Conservation (phyloP, 768 basidiomycete genomes). For the Agaricus bisporus region DNA sequence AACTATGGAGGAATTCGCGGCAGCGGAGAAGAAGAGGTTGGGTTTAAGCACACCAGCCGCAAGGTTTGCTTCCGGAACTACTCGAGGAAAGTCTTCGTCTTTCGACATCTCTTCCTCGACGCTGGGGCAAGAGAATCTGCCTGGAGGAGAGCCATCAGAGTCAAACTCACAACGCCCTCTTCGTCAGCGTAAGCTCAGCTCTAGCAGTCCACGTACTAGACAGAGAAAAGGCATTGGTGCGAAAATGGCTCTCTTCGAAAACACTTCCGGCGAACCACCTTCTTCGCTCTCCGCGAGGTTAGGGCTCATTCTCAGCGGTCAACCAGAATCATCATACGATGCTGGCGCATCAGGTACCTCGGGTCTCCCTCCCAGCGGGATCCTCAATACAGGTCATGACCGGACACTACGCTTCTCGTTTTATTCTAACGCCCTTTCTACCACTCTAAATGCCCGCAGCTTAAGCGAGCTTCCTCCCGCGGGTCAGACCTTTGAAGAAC, state of each 20-base stretch:
- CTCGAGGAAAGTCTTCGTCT: slow-evolving; percentile 14
- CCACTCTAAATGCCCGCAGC: slow-evolving; percentile 93
- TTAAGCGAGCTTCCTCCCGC: slow-evolving; percentile 91
- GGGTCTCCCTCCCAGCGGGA: slow-evolving; percentile 21
- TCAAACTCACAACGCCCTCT: slow-evolving; percentile 27
- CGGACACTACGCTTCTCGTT: slow-evolving; percentile 97
- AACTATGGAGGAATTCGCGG: slow-evolving; percentile 72
- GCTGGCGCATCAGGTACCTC: slow-evolving; percentile 17
- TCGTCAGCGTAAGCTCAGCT: slow-evolving; percentile 83
- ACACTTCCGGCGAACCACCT: slow-evolving; percentile 39
- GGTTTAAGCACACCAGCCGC: slow-evolving; percentile 47
- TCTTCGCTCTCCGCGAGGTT: slow-evolving; percentile 40
- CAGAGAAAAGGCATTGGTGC: slow-evolving; percentile 58
- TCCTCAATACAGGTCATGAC: slow-evolving; percentile 59
- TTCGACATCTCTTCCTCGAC: slow-evolving; percentile 4
- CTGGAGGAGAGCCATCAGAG: slow-evolving; percentile 13
- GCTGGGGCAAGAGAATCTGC: slow-evolving; percentile 6
- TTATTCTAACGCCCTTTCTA: slow-evolving; percentile 88
- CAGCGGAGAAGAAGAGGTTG: slow-evolving; percentile 57
- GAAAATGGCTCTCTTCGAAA: slow-evolving; percentile 90
- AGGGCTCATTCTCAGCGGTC: slow-evolving; percentile 21
- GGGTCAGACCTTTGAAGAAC: slow-evolving; percentile 86
- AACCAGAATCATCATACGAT: slow-evolving; percentile 21
- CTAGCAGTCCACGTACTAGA: slow-evolving; percentile 68
- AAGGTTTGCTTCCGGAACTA: slow-evolving; percentile 28